Evolutionary conservation across 2,329 filamentous ascomycete genomes (phyloP), one percentile per base, ranked within the genome.

Genomic region (Colletotrichum lentis): DNA sequence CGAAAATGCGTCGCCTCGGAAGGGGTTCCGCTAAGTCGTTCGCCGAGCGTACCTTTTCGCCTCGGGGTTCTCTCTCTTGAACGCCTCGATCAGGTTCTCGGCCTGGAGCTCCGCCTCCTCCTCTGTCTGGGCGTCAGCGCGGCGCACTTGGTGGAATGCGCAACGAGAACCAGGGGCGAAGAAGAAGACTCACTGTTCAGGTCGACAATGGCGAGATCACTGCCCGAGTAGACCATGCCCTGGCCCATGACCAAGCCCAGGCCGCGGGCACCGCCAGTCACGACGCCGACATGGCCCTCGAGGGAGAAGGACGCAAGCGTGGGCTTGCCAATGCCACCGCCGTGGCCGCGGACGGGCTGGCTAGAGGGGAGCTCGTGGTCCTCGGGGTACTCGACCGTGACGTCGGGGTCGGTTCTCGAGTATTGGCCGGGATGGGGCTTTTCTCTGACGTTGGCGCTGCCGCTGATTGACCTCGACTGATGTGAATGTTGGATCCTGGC

Each of bases 171-270:
- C 10, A 10, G 8, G 31, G 8, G 31, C 43, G 16, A 47, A 20
- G 4, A 41, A 20, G 6, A 46, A 41, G 54, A 84, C 88, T 73
- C 80, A 95, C 92, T 91, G 81, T 98, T 97, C 82, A 97, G 84
- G 78, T 98, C 95, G 47, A 97, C 93, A 79, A 98, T 92, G 49
- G 95, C 95, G 70, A 97, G 85, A 78, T 97, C 90, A 11, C 93
- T 92, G 60, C 95, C 95, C 62, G 92, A 96, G 61, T 93, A 90
- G 61, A 97, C 91, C 79, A 97, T 88, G 54, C 92, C 94, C 82
- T 97, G 94, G 59, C 91, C 92, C 91, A 98, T 97, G 73, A 96
- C 94, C 69, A 97, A 83, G 46, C 95, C 95, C 66, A 98, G 80
- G 8, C 95, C 95, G 76, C 94, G 86, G 31, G 95, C 95, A 76